Base-by-base conservation (phyloP, 2,329 filamentous ascomycete species). In the Aspergillus bombycis region DNA sequence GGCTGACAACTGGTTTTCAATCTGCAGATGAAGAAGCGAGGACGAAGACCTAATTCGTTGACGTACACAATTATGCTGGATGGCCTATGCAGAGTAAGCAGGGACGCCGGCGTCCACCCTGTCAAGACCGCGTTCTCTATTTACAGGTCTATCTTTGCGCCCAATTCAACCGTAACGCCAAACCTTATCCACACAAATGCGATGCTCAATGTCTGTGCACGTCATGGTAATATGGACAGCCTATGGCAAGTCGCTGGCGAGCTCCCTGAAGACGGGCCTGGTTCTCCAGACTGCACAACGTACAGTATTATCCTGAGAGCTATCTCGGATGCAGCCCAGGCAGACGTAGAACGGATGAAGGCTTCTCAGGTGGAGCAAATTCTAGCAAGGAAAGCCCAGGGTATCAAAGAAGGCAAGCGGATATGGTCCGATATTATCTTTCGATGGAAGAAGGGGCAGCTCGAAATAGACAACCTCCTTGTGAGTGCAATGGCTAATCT, bases 21-120 rank as follows among this genome's bases (percentile, higher is more conserved):
- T 34, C 53, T 63, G 14, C 69, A 92, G 91, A 98, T 99, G 94
- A 99, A 98, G 81, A 98, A 98, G 80, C 86, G 93, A 65, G 89
- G 84, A 6, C 91, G 96, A 71, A 83, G 86, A 30, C 94, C 95
- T 1, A 94, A 94, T 74, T 85, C 88, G 4, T 86, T 90, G 71
- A 97, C 95, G 0, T 97, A 91, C 74, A 95, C 92, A 21, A 89
- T 92, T 62, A 86, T 98, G 63, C 88, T 99, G 68, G 84, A 87
- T 57, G 94, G 93, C 34, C 87, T 94, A 60, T 85, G 89, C 46
- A 79, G 83, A 48, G 87, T 89, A 19, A 74, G 84, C 1, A 85
- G 90, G 52, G 60, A 62, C n/a, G 12, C 62, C 63, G 78, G 83
- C 0, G 81, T 85, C 50, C 76, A 86, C 34, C 88, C 88, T 56